Evolutionary conservation across 139 green algal genomes (phyloP).

Genomic region (Nannochloris sp.): DNA sequence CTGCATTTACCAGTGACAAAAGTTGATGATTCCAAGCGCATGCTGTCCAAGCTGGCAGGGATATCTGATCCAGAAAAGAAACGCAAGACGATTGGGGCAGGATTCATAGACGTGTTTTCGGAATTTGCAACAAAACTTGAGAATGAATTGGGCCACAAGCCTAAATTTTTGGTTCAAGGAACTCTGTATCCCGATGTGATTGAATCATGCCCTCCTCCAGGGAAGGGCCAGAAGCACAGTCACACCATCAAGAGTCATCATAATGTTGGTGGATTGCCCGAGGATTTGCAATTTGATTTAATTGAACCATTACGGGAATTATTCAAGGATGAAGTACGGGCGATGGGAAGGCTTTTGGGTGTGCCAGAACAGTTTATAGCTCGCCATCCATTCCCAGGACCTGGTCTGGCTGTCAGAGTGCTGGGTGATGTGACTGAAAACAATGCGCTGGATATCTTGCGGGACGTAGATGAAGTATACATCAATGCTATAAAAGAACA

Average conservation of each 20-base stretch:
- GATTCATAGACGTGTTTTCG: constrained; percentile 93
- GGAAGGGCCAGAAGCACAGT: constrained; percentile 88
- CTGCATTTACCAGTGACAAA: constrained; percentile 94
- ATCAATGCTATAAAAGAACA: constrained; percentile 86
- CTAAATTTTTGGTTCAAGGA: constrained; percentile 80
- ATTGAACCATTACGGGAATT: constrained; percentile 96
- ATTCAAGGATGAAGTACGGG: constrained; percentile 87
- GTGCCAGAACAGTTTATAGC: constrained; percentile 80
- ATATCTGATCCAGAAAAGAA: constrained; percentile 92
- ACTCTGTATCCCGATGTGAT: constrained; percentile 99
- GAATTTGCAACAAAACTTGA: constrained; percentile 70
- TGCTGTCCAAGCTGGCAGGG: constrained; percentile 47
- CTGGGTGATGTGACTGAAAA: constrained; percentile 84
- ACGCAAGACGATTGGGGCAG: constrained; percentile 90
- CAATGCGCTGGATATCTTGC: constrained; percentile 22
- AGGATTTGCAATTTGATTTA: constrained; percentile 93
- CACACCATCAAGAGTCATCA: constrained; percentile 99
- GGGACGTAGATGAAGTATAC: constrained; percentile 93
- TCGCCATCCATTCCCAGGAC: constrained; percentile 95
- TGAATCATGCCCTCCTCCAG: constrained; percentile 92
- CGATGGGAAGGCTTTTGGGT: constrained; percentile 42
- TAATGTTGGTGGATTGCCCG: constrained; percentile 96
- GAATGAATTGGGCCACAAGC: constrained; percentile 54
- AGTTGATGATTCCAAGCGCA: constrained; percentile 69
- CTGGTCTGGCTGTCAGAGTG: constrained; percentile 90